Evolutionary conservation across 352 stramenopile genomes (phyloP), one percentile per base, ranked within the genome.

Genomic region (Phytopythium mirpurense): DNA sequence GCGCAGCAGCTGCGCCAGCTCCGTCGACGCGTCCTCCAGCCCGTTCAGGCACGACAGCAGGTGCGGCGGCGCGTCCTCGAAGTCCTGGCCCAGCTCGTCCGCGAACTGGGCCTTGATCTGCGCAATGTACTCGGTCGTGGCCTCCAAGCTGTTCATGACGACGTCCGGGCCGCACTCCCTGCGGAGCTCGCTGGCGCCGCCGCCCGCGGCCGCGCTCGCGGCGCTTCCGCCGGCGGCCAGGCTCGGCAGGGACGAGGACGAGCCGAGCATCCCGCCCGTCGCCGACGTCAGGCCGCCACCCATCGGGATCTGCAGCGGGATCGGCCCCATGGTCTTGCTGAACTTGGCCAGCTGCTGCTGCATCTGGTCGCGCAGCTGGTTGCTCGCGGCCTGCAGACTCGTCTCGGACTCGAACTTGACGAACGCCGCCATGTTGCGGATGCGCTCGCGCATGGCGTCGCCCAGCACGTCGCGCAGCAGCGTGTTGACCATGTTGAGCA

Each of bases 401-500:
- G 60, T 85, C 67, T 36, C 64, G 45, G 44, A 70, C n/a, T 89
- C 80, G 16, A 91, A 60, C 42, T 82, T 84, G 23, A 86, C 67
- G 38, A 82, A 67, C 36, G 70, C 64, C 1, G 67, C 72, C 78
- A 93, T 90, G 49, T 80, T 76, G 19, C 73, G 78, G 23, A 95
- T 91, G 19, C 85, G 78, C 19, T 59, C 66, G 56, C 83, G 84
- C 79, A 95, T 91, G 19, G 72, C 81, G 53, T 93, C 83, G 36
- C 80, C 79, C 46, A 93, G 58, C 27, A 78, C 74, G 57, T 93
- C 80, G 26, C 83, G 75, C 41, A 95, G 54, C 51, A 93, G 65
- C 12, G 83, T 93, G 59, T 87, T 91, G 56, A 95, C 85, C 66
- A 95, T 81, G 56, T 93, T 95, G 18, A 95, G 68, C 51, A 93